Evolutionary conservation across 352 stramenopile species (phyloP), one percentile per base, ranked within the genome.

Genomic region (Pythium graminicola): DNA sequence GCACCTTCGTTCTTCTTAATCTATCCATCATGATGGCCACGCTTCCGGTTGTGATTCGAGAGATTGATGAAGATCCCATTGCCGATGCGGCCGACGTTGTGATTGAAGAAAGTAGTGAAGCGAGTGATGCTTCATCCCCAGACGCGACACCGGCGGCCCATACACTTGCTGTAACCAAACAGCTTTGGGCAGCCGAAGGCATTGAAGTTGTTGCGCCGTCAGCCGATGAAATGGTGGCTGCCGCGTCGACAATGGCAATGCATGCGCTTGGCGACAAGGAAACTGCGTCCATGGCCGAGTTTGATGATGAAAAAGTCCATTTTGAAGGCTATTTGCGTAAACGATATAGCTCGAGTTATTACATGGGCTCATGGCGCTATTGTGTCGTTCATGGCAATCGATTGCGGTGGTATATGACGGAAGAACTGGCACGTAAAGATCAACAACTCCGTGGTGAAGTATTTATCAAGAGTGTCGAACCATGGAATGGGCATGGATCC

Each of bases 291-390:
- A 24, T 27, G 19, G 28, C 9, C 40, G 29, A 46, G 6, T 45
- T 26, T 22, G 35, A 46, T 42, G 52, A 50, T 36, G 52, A 62
- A 16, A 54, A 52, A 19, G 40, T 60, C 14, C 26, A 27, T 13
- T 84, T 70, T 55, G 67, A 73, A 50, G 79, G 76, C 0, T 80
- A 72, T 39, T 51, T 90, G 24, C 74, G 79, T 54, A 90, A 88
- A 47, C 73, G 79, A 19, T 90, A 85, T 50, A 69, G 63, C 42
- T 69, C 56, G 52, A 85, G 67, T 50, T 41, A 83, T 35, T 90
- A 88, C 68, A 88, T 90, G 79, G 79, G 79, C 27, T 81, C 74
- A 45, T 85, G 73, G 74, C 71, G 79, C 17, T 90, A 75, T 54
- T 90, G 74, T 50, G 69, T 90, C 33, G 48, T 88, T 17, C 70